Evolutionary conservation across 495 filamentous ascomycete species (phyloP).

Genomic region (Annulohypoxylon moriforme): DNA sequence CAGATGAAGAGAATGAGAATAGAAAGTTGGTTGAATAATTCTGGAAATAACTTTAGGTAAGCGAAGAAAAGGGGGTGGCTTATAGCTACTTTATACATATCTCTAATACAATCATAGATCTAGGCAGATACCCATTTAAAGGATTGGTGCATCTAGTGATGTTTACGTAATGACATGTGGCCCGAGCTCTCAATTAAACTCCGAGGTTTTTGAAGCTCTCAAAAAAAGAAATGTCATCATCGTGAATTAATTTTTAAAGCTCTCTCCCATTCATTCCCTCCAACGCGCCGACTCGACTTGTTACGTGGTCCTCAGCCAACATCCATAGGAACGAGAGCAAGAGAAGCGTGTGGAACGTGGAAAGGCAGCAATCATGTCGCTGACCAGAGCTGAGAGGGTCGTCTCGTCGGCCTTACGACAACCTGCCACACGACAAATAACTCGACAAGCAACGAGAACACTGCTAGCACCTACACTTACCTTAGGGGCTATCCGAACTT

Average conservation of each 20-base stretch:
- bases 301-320: conserved; percentile 11
- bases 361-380: conserved; percentile 47
- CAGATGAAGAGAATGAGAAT: too few species aligned
- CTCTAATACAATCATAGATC: not conserved
- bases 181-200: conserved; percentile 10
- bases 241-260: conserved; percentile 2
- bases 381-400: conserved; percentile 48
- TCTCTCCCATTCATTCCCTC: conserved; percentile 7
- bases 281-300: conserved; percentile 11
- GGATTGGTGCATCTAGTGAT: not conserved
- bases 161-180: not conserved
- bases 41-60: too few species aligned
- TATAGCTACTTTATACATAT: not conserved
- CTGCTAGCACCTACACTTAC: conserved; percentile 34
- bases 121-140: not conserved
- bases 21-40: too few species aligned
- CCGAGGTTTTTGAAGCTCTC: conserved; percentile 22
- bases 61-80: not conserved
- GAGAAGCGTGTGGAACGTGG: conserved; percentile 1
- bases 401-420: conserved; percentile 48
- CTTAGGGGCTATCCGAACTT: conserved; percentile 39
- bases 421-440: conserved; percentile 22
- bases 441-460: conserved; percentile 27
- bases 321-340: conserved; percentile 2
- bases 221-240: conserved; percentile 26